These are phyloP conservation scores for Vicia sativa DNA, from an alignment of 306 rosid genomes.

Conservation along the genomic window DNA sequence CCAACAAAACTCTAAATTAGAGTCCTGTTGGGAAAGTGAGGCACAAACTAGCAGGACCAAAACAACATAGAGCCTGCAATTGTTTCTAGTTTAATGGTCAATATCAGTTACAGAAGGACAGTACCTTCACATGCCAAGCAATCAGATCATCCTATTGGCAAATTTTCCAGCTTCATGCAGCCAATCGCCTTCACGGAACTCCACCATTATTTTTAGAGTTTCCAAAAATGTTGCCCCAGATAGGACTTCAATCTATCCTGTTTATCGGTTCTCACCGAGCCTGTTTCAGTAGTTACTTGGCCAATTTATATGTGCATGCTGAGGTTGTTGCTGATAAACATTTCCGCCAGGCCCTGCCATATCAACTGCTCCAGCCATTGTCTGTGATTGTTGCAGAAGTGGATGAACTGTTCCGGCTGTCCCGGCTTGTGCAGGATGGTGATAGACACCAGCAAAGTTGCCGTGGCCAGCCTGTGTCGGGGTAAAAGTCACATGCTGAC, in stretches of 20 bases:
- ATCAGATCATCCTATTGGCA: slow-evolving; percentile 65
- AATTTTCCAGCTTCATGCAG: slow-evolving; percentile 53
- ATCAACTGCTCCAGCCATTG: slow-evolving; percentile 91
- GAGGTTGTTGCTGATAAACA: slow-evolving; percentile 83
- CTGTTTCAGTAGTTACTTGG: slow-evolving; percentile 77
- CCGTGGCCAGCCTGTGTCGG: slow-evolving; percentile 90
- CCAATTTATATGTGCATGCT: slow-evolving; percentile 94
- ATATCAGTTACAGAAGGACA: slow-evolving; percentile 70
- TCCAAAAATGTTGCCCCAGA: slow-evolving; percentile 48
- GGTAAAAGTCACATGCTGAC: slow-evolving; percentile 83
- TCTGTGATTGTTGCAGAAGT: slow-evolving; percentile 88
- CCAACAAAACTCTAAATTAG: slow-evolving; percentile 49
- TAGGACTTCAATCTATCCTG: slow-evolving; percentile 50
- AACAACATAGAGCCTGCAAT: slow-evolving; percentile 57
- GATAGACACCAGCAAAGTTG: slow-evolving; percentile 81
- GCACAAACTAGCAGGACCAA: slow-evolving; percentile 56
- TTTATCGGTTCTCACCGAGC: slow-evolving; percentile 47
- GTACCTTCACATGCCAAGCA: slow-evolving; percentile 75
- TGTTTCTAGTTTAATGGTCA: slow-evolving; percentile 72
- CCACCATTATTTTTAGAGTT: slow-evolving; percentile 58
- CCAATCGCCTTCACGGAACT: slow-evolving; percentile 53
- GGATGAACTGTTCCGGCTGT: slow-evolving; percentile 81
- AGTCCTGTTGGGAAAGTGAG: slow-evolving; percentile 35
- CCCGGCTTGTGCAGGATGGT: slow-evolving; percentile 84
- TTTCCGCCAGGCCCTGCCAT: slow-evolving; percentile 90